phyloP scores from a whole-genome alignment of 176 grass and related monocot genomes.

The Paspalum vaginatum region DNA sequence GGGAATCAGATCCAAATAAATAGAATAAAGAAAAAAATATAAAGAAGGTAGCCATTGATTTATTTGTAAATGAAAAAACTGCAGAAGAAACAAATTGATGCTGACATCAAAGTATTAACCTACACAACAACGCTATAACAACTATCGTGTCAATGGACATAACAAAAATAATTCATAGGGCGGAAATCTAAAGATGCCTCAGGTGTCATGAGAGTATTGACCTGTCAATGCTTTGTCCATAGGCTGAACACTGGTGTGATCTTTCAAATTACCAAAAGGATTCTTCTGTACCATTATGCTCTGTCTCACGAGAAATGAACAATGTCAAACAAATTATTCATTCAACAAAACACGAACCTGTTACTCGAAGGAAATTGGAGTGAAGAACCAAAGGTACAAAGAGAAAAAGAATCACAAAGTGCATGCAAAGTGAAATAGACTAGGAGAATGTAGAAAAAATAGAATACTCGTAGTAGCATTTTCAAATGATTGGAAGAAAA shows the following conservation, averaged over 20 bases:
- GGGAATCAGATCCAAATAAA: neutral
- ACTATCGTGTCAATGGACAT: neutral
- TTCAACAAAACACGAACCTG: neutral
- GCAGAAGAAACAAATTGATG: neutral
- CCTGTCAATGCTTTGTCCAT: conserved; percentile 51
- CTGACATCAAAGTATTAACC: neutral
- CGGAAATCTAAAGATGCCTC: conserved; percentile 11
- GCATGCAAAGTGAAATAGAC: conserved; percentile 18
- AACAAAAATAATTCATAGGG: conserved; percentile 17
- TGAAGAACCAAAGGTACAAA: conserved; percentile 11
- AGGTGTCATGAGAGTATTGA: conserved; percentile 39
- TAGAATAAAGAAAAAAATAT: neutral
- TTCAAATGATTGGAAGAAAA: neutral
- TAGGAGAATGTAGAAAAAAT: conserved; percentile 21
- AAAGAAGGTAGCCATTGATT: neutral
- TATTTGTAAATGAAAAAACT: conserved; percentile 15
- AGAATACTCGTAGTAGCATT: neutral
- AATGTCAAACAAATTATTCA: conserved; percentile 33
- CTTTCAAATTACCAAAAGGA: conserved; percentile 30
- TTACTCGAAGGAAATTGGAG: neutral
- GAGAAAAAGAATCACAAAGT: neutral
- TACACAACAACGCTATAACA: neutral
- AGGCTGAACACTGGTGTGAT: conserved; percentile 28
- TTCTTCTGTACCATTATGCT: conserved; percentile 51
- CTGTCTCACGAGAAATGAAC: conserved; percentile 58